These are phyloP conservation scores for Trematosphaeria pertusa DNA, from an alignment of 2,329 filamentous ascomycete species.

Conservation along the genomic window DNA sequence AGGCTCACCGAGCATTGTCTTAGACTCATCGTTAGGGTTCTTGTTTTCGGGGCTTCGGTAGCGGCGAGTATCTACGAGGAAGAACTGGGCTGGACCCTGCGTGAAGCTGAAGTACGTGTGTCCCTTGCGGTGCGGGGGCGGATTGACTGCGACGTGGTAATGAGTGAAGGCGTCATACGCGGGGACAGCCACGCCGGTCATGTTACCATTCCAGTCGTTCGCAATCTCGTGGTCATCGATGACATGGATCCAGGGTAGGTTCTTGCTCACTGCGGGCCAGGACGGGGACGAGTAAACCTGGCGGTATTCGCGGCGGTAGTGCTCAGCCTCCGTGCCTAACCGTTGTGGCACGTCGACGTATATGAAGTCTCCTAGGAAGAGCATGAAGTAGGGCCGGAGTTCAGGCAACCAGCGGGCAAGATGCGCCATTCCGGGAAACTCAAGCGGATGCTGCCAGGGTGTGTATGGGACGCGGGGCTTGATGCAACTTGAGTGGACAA, in stretches of 20 bases:
- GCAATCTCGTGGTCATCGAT: constrained; percentile 96
- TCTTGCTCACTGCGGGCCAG: constrained; percentile 76
- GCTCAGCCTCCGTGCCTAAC: constrained; percentile 73
- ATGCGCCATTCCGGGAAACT: constrained; percentile 79
- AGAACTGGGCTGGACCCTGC: constrained; percentile 91
- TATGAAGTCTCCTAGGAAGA: constrained; percentile 84
- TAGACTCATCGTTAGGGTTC: constrained; percentile 67
- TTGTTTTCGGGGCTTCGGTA: constrained; percentile 76
- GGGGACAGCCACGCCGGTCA: constrained; percentile 77
- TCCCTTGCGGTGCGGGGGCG: constrained; percentile 68
- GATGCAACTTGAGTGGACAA: constrained; percentile 91
- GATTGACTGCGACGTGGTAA: constrained; percentile 87
- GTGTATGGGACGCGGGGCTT: constrained; percentile 90
- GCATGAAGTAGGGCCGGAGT: constrained; percentile 75
- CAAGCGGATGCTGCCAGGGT: constrained; percentile 79
- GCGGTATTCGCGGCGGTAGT: constrained; percentile 90
- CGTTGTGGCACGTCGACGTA: constrained; percentile 87
- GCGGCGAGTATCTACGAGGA: constrained; percentile 89
- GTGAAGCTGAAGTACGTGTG: constrained; percentile 89
- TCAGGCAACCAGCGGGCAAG: constrained; percentile 75
- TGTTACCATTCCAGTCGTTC: constrained; percentile 90
- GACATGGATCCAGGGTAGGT: constrained; percentile 96
- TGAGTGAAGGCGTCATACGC: constrained; percentile 85
- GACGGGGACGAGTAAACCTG: constrained; percentile 96
- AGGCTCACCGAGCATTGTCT: constrained; percentile 84